Evolutionary conservation across 805 yeast species (phyloP), one percentile per base, ranked within the genome.

Genomic region (Wickerhamomyces pijperi): DNA sequence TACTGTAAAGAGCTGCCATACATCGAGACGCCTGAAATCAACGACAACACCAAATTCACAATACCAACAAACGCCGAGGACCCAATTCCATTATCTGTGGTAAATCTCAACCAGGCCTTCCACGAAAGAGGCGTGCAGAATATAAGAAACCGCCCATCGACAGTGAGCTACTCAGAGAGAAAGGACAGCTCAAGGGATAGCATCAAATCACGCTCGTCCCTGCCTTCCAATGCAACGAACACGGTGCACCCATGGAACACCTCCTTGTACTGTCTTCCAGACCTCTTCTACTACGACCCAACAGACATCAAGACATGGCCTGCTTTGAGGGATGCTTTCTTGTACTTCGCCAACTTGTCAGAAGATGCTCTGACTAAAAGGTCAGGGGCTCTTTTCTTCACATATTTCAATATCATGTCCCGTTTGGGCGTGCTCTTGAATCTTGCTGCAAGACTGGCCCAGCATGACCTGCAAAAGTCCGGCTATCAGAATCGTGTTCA

Each of bases 291-390:
- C 51, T 65, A 65, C 40, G 78, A 77, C 42, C 70, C 76, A 12
- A 57, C 70, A 11, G 90, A 82, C 53, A 61, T 79, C 19, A 60
- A 65, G 17, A 63, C 65, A 11, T 82, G 90, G 90, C 62, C 72
- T 3, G 74, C 68, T 18, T 54, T 79, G 32, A 61, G 65, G 34
- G 70, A 68, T 36, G 62, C 67, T 5, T 66, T 78, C 36, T 55
- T 65, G 14, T 68, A 62, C 45, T 63, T 72, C 35, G 56, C 77
- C 13, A 72, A 69, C 19, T 53, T 71, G 41, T 58, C 76, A 0
- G 54, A 67, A 37, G 74, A 70, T 38, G 69, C 81, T 12, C 58
- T 82, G 20, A 61, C 60, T 20, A 74, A 69, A 32, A 61, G 65
- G 36, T 70, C 72, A 43, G 68, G 72, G 32, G 67, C 65, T 28